Base-by-base conservation (phyloP, 768 basidiomycete genomes). In the Podaxis sp. region DNA sequence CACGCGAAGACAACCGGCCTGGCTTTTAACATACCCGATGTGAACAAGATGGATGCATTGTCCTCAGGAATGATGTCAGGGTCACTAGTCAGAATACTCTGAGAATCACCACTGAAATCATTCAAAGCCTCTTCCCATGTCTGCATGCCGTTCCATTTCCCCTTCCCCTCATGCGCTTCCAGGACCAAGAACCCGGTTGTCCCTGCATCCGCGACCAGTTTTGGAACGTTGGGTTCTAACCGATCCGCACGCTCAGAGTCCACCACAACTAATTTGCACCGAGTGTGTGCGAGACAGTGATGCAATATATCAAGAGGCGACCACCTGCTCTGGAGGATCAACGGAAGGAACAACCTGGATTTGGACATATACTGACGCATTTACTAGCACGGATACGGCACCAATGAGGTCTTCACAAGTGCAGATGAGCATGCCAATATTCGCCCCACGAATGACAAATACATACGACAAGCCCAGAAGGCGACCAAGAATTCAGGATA, bases 41-140 rank as follows among this genome's bases (percentile, higher is more conserved):
- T 86, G 69, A 85, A 84, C 65, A 82, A 75, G 55, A 86, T 81
- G 4, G 77, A 74, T 5, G 79, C 80, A 66, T 80, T 74, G 65
- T 86, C 85, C 64, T 86, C 82, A 11, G 78, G 78, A 4, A 63
- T 11, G 37, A 78, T 76, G 46, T 64, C 68, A 20, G 69, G 73
- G 56, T 78, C 75, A 55, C 73, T 64, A 37, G 70, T 71, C 22
- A 75, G 63, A 46, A 77, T 73, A 26, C 64, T 66, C 37, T 60
- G 60, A 24, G 67, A 64, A 62, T 77, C 74, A 15, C 73, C 75
- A 15, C 66, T 62, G 63, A 78, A 78, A 22, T 66, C 68, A 44
- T 72, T 69, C 52, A 80, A 68, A 15, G 76, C 73, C 15, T 70
- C 63, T 20, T 76, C 71, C 75, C 79, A 82, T 33, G 63, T 66